Base-by-base conservation (phyloP, 2,329 filamentous ascomycete genomes). In the Aspergillus aculeatinus region DNA sequence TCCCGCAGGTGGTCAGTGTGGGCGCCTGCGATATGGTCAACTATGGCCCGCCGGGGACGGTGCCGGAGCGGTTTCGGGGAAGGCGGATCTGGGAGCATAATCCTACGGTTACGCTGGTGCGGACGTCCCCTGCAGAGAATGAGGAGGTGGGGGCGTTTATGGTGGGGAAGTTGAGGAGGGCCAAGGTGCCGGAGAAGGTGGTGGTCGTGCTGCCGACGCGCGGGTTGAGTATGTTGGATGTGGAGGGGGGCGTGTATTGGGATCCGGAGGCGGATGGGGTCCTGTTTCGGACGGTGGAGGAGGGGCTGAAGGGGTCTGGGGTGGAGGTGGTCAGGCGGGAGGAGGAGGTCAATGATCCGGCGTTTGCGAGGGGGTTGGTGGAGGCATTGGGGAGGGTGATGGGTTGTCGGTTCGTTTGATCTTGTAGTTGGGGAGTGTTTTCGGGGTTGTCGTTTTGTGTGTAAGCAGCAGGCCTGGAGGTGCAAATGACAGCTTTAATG, bases 1-100 rank as follows among this genome's bases (percentile, higher is more conserved):
- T 90, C 47, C 88, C 89, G 0, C 77, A 80, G 29, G 74, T 87
- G 3, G 70, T 87, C 9, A 83, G 79, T 35, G 74, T 85, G 6
- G 83, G 84, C 0, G 83, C 83, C 0, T 77, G 80, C 33, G 86
- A 88, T 66, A 87, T 86, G 82, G 79, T 84, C 21, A 89, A 89
- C 63, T 90, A 89, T 67, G 87, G 87, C 0, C 80, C 85, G 0
- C 75, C 66, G 47, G 69, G 72, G 0, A 85, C 80, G 0, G 79
- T 89, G 0, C 88, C 88, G 0, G 79, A 83, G 55, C 77, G 77
- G 52, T 88, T 85, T 63, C 68, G 70, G 3, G 67, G 72, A 2
- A 77, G 87, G 31, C 25, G 16, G 11, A 35, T 89, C n/a, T 81
- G 84, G 65, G 83, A 85, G 67, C 88, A 91, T 68, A 91, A 90